These are phyloP conservation scores for Yamadazyma sp. DNA, from an alignment of 1,139 yeast species.

Conservation along the genomic window DNA sequence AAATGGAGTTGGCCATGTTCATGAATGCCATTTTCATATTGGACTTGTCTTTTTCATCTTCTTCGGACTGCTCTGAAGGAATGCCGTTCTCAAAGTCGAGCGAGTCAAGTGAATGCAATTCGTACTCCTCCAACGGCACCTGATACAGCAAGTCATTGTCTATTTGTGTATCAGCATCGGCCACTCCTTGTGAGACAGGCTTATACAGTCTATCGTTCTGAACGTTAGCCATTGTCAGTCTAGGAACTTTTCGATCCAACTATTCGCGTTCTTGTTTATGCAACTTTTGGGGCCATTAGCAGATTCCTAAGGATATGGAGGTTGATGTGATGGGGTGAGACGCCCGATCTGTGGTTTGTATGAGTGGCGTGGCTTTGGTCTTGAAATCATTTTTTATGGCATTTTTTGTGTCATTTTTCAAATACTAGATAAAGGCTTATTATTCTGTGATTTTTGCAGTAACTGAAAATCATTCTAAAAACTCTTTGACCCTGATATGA, in stretches of 20 bases:
- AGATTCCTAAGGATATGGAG: no score
- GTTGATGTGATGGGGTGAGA: no score
- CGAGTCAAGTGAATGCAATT: constrained; percentile 24
- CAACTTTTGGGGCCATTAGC: not conserved
- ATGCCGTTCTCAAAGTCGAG: constrained; percentile 21
- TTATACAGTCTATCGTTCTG: not conserved
- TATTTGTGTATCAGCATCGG: not conserved
- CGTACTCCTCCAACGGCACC: constrained; percentile 19
- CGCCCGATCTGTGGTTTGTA: no score
- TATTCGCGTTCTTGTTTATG: not conserved
- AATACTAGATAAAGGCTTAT: no score
- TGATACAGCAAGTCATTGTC: not conserved
- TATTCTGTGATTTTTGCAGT: no score
- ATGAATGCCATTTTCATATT: constrained; percentile 84
- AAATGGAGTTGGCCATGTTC: constrained; percentile 93
- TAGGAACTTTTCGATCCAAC: not conserved
- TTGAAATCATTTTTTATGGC: no score
- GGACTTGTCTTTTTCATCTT: constrained; percentile 31
- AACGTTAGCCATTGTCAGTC: not conserved
- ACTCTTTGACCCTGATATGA: no score
- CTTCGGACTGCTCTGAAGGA: constrained; percentile 7
- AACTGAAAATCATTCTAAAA: no score
- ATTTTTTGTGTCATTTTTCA: no score
- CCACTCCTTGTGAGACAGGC: constrained; percentile 9
- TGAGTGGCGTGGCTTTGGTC: no score